Evolutionary conservation across 1,139 yeast species (phyloP), one percentile per base, ranked within the genome.

Genomic region (Taphrina flavorubra): DNA sequence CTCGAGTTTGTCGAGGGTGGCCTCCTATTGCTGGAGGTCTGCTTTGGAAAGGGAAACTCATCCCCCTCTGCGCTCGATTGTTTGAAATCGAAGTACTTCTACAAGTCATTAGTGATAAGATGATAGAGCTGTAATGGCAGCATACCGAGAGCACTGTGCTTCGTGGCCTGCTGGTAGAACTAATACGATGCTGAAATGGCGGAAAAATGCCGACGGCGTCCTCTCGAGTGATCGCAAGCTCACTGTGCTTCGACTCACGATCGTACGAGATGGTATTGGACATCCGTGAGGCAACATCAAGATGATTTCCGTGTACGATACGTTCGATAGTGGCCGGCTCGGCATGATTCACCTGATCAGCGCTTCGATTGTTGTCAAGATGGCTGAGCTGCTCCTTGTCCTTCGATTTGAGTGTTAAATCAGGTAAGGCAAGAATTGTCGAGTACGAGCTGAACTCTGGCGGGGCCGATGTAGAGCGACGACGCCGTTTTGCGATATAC

Each of bases 201-300:
- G 44, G 58, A 1, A 14, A 53, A 7, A 53, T 31, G 10, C 58
- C 58, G 25, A 53, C 11, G 10, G 58, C 42, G 58, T 53, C 58
- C 13, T 53, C 58, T 14, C 16, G 44, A 18, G 42, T 16, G 20
- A 53, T 36, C n/a, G 42, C 40, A 16, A 53, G 20, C 58, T 53
- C 58, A 6, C 42, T 36, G 11, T 7, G 11, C 11, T 16, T 16
- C n/a, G 58, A 31, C 6, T n/a, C 18, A 6, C 58, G 58, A 18
- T 51, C 39, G 11, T 36, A 8, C 25, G 20, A 10, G 20, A 13
- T 37, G 14, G 58, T 25, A 10, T 36, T 8, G 18, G 20, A 36
- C 14, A 37, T 31, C 13, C 25, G 40, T 2, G 58, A 16, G 16
- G 44, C 42, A 13, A 53, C 42, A 16, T 53, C 58, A 11, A 53